Base-by-base conservation (phyloP, 495 filamentous ascomycete species). In the Articulospora tetracladia region DNA sequence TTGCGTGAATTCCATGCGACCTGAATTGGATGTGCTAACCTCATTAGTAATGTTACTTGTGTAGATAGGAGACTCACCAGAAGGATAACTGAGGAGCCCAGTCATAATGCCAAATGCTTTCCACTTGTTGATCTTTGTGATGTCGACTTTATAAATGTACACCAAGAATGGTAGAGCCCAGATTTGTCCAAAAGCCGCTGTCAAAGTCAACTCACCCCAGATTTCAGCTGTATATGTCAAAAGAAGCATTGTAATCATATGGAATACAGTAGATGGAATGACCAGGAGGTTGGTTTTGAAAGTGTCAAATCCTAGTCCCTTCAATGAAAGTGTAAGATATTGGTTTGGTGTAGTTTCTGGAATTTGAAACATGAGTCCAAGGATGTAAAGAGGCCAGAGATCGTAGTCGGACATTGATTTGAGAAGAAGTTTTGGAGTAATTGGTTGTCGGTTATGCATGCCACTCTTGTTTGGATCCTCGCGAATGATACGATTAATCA, bases 401-500 rank as follows among this genome's bases (percentile, higher is more conserved):
- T 93, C 84, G 49, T 82, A 91, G 67, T 91, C 89, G 26, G 70
- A 79, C 10, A 91, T 65, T 2, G 79, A 77, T 24, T 79, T 67
- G 76, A 79, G 84, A n/a, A 92, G 76, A 24, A 81, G 72, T 39
- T 73, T 82, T 0, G 78, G 79, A 0, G 81, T 82, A 15, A 92
- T 72, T 1, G 81, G 81, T 70, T 91, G 82, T 2, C 87, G 73
- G 53, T 79, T 81, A 41, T 83, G 79, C 81, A 84, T 84, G 20
- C 68, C 65, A 27, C 83, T 82, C 69, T 91, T 91, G 56, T 76
- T 83, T 0, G 88, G 88, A 60, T 91, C 87, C 51, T 90, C 88
- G 27, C 88, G 80, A 34, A 92, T 75, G 3, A 91, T 77, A 1
- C 89, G 81, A 61, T 92, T 93, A n/a, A 90, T 84, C 26, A 93